A percentile compares a stretch with the other conserved stretches of the same genome.
These are phyloP conservation scores for Scytalidium sp. DNA, from an alignment of 2,329 filamentous ascomycete genomes.

Conservation along the genomic window DNA sequence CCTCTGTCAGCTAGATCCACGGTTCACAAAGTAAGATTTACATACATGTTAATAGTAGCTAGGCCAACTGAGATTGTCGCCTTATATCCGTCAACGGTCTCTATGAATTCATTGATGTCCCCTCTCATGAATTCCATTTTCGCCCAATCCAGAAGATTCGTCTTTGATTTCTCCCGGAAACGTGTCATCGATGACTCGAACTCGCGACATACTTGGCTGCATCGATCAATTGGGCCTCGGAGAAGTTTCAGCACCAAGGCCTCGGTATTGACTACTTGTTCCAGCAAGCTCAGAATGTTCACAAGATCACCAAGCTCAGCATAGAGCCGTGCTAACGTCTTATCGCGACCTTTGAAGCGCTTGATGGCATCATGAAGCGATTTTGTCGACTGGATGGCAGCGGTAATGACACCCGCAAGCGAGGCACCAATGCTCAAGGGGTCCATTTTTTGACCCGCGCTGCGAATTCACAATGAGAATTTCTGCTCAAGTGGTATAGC, in stretches of 20 bases:
- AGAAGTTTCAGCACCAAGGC: constrained; percentile 29
- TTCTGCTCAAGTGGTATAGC: background rate
- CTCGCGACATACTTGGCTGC: constrained; percentile 32
- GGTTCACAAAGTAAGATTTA: constrained; percentile 10
- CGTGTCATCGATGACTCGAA: constrained; percentile 33
- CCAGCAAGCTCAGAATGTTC: constrained; percentile 29
- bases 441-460: constrained; percentile 17
- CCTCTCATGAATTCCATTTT: constrained; percentile 39
- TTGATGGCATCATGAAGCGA: constrained; percentile 30
- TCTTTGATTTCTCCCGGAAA: constrained; percentile 31
- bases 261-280: constrained; percentile 21
- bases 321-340: constrained; percentile 30
- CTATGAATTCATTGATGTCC: constrained; percentile 37
- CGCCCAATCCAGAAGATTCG: constrained; percentile 34
- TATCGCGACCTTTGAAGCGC: constrained; percentile 32
- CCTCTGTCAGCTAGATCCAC: constrained; percentile 18
- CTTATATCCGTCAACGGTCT: constrained; percentile 35
- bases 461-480: background rate
- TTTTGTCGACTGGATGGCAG: constrained; percentile 31
- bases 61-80: constrained; percentile 35
- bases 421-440: constrained; percentile 32
- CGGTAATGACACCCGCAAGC: constrained; percentile 29
- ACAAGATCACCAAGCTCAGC: constrained; percentile 30
- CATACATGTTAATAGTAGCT: constrained; percentile 34
- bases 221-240: constrained; percentile 32